phyloP scores from a whole-genome alignment of 2,329 filamentous ascomycete genomes.

The Ilyonectria destructans region DNA sequence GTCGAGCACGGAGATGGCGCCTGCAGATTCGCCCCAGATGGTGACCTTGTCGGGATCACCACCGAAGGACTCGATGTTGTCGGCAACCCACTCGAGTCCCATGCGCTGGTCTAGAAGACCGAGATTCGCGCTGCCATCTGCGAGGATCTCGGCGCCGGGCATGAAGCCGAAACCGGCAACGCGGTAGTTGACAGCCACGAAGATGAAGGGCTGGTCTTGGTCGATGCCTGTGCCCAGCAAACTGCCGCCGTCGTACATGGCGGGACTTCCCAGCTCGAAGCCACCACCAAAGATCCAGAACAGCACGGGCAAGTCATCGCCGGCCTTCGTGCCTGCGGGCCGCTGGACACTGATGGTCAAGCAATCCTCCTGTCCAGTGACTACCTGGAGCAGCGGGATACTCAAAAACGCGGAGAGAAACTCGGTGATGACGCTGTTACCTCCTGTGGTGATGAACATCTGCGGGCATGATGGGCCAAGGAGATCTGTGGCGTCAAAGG shows the following conservation, averaged over 20 bases:
- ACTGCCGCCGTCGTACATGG: constrained; percentile 68
- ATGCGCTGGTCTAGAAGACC: constrained; percentile 82
- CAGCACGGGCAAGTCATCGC: constrained; percentile 75
- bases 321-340: constrained; percentile 69
- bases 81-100: constrained; percentile 82
- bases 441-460: constrained; percentile 72
- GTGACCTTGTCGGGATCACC: constrained; percentile 86
- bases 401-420: constrained; percentile 68
- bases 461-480: constrained; percentile 79
- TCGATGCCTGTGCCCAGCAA: constrained; percentile 63
- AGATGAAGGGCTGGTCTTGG: constrained; percentile 73
- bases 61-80: constrained; percentile 84
- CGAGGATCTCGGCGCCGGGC: constrained; percentile 77
- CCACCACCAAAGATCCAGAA: constrained; percentile 82
- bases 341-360: constrained; percentile 74
- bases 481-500: constrained; percentile 70
- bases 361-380: constrained; percentile 76
- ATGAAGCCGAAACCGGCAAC: constrained; percentile 83
- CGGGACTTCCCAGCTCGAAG: constrained; percentile 69
- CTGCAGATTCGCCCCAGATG: constrained; percentile 83
- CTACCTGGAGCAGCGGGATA: constrained; percentile 71
- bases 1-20: constrained; percentile 81
- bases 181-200: constrained; percentile 85
- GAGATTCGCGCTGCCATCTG: constrained; percentile 79
- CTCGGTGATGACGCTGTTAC: constrained; percentile 57